A percentile compares a stretch with the other conserved stretches of the same genome.
These are phyloP conservation scores for Clitopilus passeckerianus DNA, from an alignment of 768 basidiomycete genomes.

Conservation along the genomic window DNA sequence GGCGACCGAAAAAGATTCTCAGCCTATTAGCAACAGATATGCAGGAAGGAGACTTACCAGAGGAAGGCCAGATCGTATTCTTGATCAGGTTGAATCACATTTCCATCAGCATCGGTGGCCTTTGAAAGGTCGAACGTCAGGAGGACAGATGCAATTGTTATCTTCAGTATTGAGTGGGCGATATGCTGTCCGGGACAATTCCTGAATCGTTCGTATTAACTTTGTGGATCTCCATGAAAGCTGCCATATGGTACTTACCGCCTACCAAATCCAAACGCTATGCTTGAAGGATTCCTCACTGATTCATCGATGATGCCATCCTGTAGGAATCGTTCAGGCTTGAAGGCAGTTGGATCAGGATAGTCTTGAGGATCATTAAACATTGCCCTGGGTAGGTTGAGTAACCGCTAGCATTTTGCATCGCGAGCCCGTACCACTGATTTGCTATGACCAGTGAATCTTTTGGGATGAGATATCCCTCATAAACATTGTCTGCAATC, in stretches of 20 bases:
- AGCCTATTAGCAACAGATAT: slow-evolving; percentile 11
- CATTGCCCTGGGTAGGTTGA: not conserved
- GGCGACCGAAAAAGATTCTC: not conserved
- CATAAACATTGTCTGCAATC: slow-evolving; percentile 6
- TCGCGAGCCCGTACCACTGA: slow-evolving; percentile 3
- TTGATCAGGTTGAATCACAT: not conserved
- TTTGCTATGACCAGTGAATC: slow-evolving; percentile 5
- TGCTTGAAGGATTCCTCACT: slow-evolving; percentile 4
- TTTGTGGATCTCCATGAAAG: not conserved
- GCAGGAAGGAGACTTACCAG: not conserved
- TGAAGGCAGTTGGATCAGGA: slow-evolving; percentile 28
- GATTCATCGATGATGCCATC: slow-evolving; percentile 13
- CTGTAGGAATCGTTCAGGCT: slow-evolving; percentile 29
- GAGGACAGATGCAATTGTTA: not conserved
- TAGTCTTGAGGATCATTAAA: slow-evolving; percentile 12
- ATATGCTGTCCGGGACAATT: not conserved
- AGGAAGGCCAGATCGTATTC: not conserved
- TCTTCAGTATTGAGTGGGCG: not conserved
- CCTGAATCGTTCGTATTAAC: not conserved
- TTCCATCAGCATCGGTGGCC: not conserved
- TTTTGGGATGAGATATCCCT: slow-evolving; percentile 10
- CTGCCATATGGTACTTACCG: not conserved
- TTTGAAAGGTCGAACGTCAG: not conserved
- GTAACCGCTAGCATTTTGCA: not conserved
- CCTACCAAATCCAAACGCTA: not conserved